Evolutionary conservation across 1,284 basidiomycete genomes (phyloP), one percentile per base, ranked within the genome.

Genomic region (Lentinula novae-zelandiae): DNA sequence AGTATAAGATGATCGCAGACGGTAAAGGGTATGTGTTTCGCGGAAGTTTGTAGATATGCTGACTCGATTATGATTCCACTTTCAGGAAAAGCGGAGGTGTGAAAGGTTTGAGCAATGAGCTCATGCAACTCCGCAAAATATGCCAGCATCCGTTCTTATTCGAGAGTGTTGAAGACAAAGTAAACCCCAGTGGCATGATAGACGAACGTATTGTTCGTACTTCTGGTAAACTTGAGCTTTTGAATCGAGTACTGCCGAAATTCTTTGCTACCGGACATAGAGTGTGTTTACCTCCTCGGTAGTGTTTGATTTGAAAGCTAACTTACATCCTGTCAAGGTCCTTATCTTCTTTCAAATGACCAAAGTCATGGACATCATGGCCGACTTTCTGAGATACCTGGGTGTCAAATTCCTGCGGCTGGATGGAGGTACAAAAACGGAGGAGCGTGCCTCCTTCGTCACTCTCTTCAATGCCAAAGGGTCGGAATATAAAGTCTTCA

Each of bases 311-410:
- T 44, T 22, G 54, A 50, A 48, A 53, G 58, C 57, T 49, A 67
- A 36, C 40, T 34, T 7, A 46, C 44, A 4, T 58, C 58, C 20
- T 57, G 13, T 46, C 1, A 62, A 92, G 89, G 96, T 98, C 34
- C 86, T 99, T 64, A 98, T 99, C 72, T 98, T 98, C 86, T 98
- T 98, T 89, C 96, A 99, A 76, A 98, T 98, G 96, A 98, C 96
- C 7, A 87, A 95, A 69, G 95, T 98, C 72, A 98, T 99, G 96
- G 95, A 98, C 68, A 98, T 99, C 73, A 96, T 99, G 86, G 95
- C 97, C 72, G 97, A 99, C 73, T 99, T 98, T 73, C 79, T 98
- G 72, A 92, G 93, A 71, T 92, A 90, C 81, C 89, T 92, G 78
- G 85, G 86, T 17, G 95, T 89, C 84, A 91, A 93, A 71, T 93